These are phyloP conservation scores for Fraxinus sp. DNA, from an alignment of 305 asterid species.

Conservation along the genomic window DNA sequence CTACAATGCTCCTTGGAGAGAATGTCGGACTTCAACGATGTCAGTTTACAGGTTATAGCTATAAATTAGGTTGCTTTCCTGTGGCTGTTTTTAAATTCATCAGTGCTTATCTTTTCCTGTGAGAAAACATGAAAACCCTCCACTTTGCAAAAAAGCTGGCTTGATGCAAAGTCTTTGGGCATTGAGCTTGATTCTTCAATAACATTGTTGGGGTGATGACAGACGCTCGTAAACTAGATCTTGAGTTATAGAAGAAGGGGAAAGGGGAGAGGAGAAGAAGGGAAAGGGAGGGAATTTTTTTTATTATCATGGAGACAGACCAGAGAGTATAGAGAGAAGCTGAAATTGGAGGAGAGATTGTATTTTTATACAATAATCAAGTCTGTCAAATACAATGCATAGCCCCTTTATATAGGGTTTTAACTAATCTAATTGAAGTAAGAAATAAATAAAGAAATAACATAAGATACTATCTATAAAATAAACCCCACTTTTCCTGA, in stretches of 20 bases:
- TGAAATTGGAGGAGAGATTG: background rate
- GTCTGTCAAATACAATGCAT: background rate
- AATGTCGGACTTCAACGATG: background rate
- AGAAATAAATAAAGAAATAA: background rate
- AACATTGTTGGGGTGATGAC: background rate
- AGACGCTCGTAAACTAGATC: background rate
- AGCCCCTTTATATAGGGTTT: background rate
- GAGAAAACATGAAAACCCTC: slow-evolving; percentile 8
- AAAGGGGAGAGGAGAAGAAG: background rate
- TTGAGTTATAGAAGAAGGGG: background rate
- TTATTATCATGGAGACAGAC: background rate
- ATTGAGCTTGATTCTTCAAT: background rate
- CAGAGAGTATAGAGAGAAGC: background rate
- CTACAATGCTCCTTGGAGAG: slow-evolving; percentile 15
- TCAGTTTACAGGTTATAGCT: slow-evolving; percentile 6
- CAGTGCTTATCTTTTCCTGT: slow-evolving; percentile 13
- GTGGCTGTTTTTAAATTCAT: background rate
- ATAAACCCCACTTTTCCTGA: background rate
- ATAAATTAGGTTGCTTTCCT: background rate
- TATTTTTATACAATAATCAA: background rate
- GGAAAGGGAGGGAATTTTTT: background rate
- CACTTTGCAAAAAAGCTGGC: background rate
- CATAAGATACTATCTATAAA: background rate
- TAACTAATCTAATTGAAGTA: background rate
- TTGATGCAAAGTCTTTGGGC: background rate